Evolutionary conservation across 1,284 basidiomycete species (phyloP).

Genomic region (Tranzscheliella williamsii): DNA sequence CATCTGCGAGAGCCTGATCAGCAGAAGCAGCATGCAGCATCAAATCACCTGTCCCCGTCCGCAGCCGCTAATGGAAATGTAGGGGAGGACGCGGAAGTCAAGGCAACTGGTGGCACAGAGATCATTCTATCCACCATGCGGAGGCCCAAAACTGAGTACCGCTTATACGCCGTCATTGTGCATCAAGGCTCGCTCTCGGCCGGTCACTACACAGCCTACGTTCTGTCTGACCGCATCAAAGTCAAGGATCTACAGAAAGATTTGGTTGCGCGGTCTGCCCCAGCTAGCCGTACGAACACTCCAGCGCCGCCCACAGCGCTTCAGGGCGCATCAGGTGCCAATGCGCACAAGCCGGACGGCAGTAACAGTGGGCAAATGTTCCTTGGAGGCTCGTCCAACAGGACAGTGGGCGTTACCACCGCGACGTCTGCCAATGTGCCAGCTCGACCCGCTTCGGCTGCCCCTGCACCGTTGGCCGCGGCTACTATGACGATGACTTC

Average conservation of each 20-base stretch:
- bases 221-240: conserved; percentile 44
- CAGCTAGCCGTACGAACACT: conserved; percentile 24
- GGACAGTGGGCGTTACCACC: neutral
- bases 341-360: neutral
- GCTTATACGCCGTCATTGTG: conserved; percentile 74
- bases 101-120: conserved; percentile 10
- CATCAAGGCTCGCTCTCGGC: conserved; percentile 64
- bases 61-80: conserved; percentile 7
- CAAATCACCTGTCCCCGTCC: neutral
- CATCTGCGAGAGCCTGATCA: conserved; percentile 14
- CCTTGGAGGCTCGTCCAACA: conserved; percentile 19
- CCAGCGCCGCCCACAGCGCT: conserved; percentile 10
- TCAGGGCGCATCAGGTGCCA: neutral
- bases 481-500: conserved; percentile 4
- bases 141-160: conserved; percentile 47
- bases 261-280: conserved; percentile 32
- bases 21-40: neutral
- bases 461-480: neutral
- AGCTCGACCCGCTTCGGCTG: conserved; percentile 23
- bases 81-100: conserved; percentile 31
- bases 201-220: conserved; percentile 54
- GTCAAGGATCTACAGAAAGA: conserved; percentile 24
- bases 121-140: conserved; percentile 25
- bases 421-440: conserved; percentile 18
- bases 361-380: conserved; percentile 14